Base-by-base conservation (phyloP, 2,329 filamentous ascomycete species). In the Aspergillaceae sp. region DNA sequence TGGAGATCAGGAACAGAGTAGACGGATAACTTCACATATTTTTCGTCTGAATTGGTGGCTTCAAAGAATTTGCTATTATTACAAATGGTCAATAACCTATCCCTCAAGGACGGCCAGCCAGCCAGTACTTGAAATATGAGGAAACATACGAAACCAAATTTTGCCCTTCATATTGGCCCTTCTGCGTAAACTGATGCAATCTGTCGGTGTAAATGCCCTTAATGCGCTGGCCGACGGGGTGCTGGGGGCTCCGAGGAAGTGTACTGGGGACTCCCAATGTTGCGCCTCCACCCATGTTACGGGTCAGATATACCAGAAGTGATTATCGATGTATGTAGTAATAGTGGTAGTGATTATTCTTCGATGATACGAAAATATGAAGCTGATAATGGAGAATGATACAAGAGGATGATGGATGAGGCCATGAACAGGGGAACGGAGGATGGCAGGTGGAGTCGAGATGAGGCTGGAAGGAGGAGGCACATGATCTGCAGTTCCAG, bases 131-230 rank as follows among this genome's bases (percentile, higher is more conserved):
- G 53, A 30, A 29, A 38, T 30, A 11, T 40, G 38, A 37, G 65
- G 19, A 19, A 19, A 19, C 80, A 53, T 71, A 86, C 80, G 84
- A 79, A 48, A 83, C 72, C 41, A 94, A 75, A 59, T 89, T 89
- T 56, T 86, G 76, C 48, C 78, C 77, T 51, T 83, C 76, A 70
- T 89, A 94, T 68, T 94, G 87, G 42, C 89, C 89, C 41, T 72
- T 74, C 49, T 79, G 79, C 49, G 87, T 89, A 69, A 96, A 95
- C 59, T 86, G 83, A 50, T 78, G 75, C 61, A 97, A 83, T 45
- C 91, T 83, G 57, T 88, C 83, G 60, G 82, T 84, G 71, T 95
- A 94, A 67, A 96, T 88, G 63, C 79, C 80, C 56, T 83, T 77
- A 66, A 95, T 96, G 64, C 85, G 81, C 69, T 92, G 86, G 53